Conservation (phyloP, 2,329 filamentous ascomycete genomes). For the Pseudogymnoascus sp. region DNA sequence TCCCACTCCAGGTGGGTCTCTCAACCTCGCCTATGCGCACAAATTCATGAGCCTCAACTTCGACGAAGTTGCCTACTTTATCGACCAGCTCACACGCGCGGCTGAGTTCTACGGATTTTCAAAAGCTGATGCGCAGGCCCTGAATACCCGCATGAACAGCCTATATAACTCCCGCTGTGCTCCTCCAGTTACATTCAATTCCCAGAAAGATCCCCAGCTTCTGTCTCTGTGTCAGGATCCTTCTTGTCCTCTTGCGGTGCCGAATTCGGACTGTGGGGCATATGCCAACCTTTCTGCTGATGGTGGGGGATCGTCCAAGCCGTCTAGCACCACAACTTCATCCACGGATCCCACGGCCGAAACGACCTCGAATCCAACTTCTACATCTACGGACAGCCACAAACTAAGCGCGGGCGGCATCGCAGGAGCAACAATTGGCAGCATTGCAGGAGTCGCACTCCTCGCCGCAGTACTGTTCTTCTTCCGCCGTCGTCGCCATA, state of each 20-base stretch:
- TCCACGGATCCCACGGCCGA: not conserved
- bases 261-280: conserved; percentile 23
- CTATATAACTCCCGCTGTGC: conserved; percentile 28
- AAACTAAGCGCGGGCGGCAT: not conserved
- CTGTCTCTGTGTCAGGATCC: conserved; percentile 26
- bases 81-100: conserved; percentile 25
- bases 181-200: conserved; percentile 14
- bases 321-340: not conserved
- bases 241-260: conserved; percentile 25
- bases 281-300: conserved; percentile 23
- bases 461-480: not conserved
- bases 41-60: conserved; percentile 30
- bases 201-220: conserved; percentile 15
- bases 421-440: not conserved
- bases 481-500: not conserved
- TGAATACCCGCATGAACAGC: conserved; percentile 22
- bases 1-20: conserved; percentile 16
- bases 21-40: conserved; percentile 27
- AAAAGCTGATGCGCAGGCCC: conserved; percentile 20
- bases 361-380: not conserved
- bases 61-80: conserved; percentile 27
- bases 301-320: conserved; percentile 9
- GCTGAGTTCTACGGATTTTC: conserved; percentile 26
- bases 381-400: not conserved
- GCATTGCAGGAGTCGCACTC: not conserved